Evolutionary conservation across 2,329 filamentous ascomycete genomes (phyloP), one percentile per base, ranked within the genome.

Genomic region (Xylariales sp.): DNA sequence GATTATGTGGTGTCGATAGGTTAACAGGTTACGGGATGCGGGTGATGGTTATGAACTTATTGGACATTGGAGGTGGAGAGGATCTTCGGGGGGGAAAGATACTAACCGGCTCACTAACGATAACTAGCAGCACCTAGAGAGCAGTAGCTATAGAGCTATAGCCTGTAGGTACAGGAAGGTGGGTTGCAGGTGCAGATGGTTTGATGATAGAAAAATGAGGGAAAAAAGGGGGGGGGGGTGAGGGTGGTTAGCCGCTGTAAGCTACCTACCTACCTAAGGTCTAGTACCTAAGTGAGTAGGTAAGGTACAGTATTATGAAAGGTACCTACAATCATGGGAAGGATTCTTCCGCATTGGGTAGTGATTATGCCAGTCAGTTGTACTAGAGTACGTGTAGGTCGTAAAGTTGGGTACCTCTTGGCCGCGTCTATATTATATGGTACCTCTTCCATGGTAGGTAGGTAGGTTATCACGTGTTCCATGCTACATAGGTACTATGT

Each of bases 181-280:
- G 63, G 63, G 58, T 52, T 52, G 66, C 49, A 16, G 58, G 28
- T 66, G 63, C 49, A 63, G 70, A 65, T 62, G 67, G 62, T 70
- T 68, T 65, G 57, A 71, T 64, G 66, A 61, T 50, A 65, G 53
- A 36, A 43, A 62, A 54, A 64, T 62, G 49, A 67, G 48, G 58
- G 67, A 73, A 74, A 71, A 65, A 63, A 72, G 70, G 71, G 73
- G 71, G 69, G 71, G 68, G 69, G 72, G 69, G 69, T 71, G n/a
- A n/a, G 23, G 23, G 1, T 23, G 23, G 23, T 23, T 70, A 72
- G 69, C 69, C 70, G 71, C 71, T 68, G 65, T 62, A 58, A 23
- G 23, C 32, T 34, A 65, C 23, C 23, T 23, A 23, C 23, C 23
- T 23, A 23, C 23, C 23, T 23, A 23, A 23, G 23, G 39, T n/a